Conservation (phyloP, 2,329 filamentous ascomycete genomes). For the Nemania sp. region DNA sequence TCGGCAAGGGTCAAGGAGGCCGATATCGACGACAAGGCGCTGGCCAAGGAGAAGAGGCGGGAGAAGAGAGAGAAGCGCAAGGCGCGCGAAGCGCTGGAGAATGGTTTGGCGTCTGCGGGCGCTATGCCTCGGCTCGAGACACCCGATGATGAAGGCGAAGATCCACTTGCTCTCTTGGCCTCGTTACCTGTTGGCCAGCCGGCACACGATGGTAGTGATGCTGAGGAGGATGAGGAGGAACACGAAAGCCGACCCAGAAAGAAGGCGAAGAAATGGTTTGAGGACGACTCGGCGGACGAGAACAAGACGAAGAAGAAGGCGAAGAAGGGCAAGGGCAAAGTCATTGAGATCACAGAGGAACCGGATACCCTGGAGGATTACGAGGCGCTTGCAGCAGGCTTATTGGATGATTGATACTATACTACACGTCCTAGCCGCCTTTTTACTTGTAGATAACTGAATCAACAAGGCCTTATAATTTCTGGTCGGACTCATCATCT, state of each 20-base stretch:
- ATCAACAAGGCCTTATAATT: background rate
- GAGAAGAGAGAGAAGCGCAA: slow-evolving; percentile 78
- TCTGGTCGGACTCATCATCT: background rate
- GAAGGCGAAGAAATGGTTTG: slow-evolving; percentile 79
- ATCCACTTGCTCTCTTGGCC: slow-evolving; percentile 60
- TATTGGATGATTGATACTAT: slow-evolving; percentile 55
- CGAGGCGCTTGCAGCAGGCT: slow-evolving; percentile 73
- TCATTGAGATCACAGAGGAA: slow-evolving; percentile 66
- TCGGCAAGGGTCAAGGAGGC: slow-evolving; percentile 69
- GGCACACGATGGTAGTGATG: slow-evolving; percentile 33
- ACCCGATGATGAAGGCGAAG: slow-evolving; percentile 51
- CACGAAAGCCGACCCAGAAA: slow-evolving; percentile 52
- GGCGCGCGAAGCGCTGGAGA: slow-evolving; percentile 62
- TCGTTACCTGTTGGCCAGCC: slow-evolving; percentile 57
- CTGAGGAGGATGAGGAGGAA: slow-evolving; percentile 46
- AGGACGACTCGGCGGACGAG: slow-evolving; percentile 63
- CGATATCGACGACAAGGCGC: slow-evolving; percentile 80
- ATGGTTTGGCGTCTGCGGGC: slow-evolving; percentile 34
- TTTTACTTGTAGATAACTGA: background rate
- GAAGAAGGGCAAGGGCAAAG: slow-evolving; percentile 54
- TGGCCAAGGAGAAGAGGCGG: slow-evolving; percentile 75
- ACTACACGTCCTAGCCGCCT: background rate
- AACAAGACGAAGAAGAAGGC: slow-evolving; percentile 46
- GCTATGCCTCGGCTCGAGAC: slow-evolving; percentile 43
- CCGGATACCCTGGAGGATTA: slow-evolving; percentile 80